Base-by-base conservation (phyloP, 192 early-diverging fungal genomes). In the Dissophora globulifera region DNA sequence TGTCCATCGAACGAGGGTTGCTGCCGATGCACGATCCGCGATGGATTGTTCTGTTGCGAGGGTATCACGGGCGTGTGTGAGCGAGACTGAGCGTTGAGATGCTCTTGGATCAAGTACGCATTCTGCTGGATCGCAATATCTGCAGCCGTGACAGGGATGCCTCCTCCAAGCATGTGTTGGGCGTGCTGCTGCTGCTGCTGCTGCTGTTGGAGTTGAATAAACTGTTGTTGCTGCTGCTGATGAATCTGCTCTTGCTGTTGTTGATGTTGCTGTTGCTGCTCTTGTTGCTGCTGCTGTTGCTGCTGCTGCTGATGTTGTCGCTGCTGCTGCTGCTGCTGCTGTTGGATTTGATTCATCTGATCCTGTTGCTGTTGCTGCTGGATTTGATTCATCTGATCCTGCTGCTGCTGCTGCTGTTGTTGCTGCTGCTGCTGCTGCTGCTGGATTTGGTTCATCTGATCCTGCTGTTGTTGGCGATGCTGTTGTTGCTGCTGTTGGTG, bases 11-110 rank as follows among this genome's bases (percentile, higher is more conserved):
- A 65, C 3, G 70, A 75, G 5, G 56, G 62, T 3, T 63, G 61
- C 3, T 64, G 70, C 2, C 70, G 61, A 51, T 75, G 70, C 9
- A 59, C 20, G 9, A 42, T 62, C 4, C 70, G 70, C 3, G 48
- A 31, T 27, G 50, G 62, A 20, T 51, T 50, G 2, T 40, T 38
- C 23, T 42, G 70, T 20, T 75, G 70, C 10, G 70, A 75, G 13
- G 70, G 55, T 16, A 75, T 75, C 12, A 75, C 62, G 23, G 70
- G 70, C 13, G 70, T 75, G 1, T 75, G 54, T 2, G 62, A 75
- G 31, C 62, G 70, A 19, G 70, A 75, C 23, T 75, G 70, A 30
- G 70, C 70, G 15, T 58, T 59, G 32, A 75, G 29, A 16, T 61
- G 70, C 31, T 75, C 70, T n/a, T 75, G 70, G 19, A 75, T 72